Evolutionary conservation across 208 protist genomes (phyloP), one percentile per base, ranked within the genome.

Genomic region (Acanthamoeba divionensis): DNA sequence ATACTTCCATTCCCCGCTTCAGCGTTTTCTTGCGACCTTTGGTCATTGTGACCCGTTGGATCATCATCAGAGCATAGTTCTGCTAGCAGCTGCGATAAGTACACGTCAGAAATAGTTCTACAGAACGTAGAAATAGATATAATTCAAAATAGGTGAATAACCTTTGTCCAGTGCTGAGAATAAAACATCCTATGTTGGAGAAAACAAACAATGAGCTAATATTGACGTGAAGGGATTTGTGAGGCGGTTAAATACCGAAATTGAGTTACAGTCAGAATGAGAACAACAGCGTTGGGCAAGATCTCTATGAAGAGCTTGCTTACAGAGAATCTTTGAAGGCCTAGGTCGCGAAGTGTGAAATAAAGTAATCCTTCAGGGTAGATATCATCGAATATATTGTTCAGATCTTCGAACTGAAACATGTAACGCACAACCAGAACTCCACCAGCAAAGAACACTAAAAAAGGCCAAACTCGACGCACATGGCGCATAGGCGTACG

Each of bases 361-460:
- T 44, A 50, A 6, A 80, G 71, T 9, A 26, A 31, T 7, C 44
- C 5, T 44, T 57, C 71, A 15, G 71, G 71, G 47, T 80, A 80
- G 38, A 80, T 29, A 33, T 50, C 71, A 29, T 80, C 45, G 38
- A 57, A 62, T 44, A 80, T 57, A 2, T 57, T 29, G 26, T 44
- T 50, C 47, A 80, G 71, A 50, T 80, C 71, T 44, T 80, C 71
- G 71, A 80, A 80, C 71, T 80, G 71, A 33, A 62, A 80, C 47
- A 80, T 44, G 18, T 80, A 80, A 13, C 71, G 71, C 18, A 44
- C 38, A 24, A 50, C 71, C 44, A 80, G 47, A 29, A 50, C 71
- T 7, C 71, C 71, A 50, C 71, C 71, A 50, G 71, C 71, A 15
- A 80, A 80, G 71, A 80, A 80, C 38, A 80, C 71, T 13, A 80